These are phyloP conservation scores for Antitrichia curtipendula DNA, from an alignment of 225 moss, liverwort and hornwort genomes.

Conservation along the genomic window DNA sequence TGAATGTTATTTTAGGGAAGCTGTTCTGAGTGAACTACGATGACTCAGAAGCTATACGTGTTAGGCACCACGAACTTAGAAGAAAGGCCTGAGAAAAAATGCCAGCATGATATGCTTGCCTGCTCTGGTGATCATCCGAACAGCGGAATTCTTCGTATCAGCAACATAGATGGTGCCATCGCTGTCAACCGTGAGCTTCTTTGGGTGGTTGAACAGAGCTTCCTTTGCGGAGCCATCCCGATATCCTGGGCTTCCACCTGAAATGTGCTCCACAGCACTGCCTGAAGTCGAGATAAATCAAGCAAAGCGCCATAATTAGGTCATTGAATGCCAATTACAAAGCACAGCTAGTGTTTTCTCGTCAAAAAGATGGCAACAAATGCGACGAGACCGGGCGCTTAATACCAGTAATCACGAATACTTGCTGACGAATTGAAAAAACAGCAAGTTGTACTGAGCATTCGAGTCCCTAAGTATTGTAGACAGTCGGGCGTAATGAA, in stretches of 20 bases:
- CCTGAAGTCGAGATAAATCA: neutral
- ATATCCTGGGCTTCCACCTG: conserved; percentile 45
- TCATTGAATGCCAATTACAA: neutral
- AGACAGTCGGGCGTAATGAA: neutral
- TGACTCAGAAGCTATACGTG: neutral
- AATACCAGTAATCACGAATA: neutral
- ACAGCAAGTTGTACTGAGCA: neutral
- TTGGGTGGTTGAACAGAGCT: conserved; percentile 44
- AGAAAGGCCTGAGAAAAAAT: neutral
- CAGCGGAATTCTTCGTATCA: conserved; percentile 31
- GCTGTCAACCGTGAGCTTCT: conserved; percentile 38
- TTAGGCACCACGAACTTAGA: neutral
- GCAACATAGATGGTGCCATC: conserved; percentile 60
- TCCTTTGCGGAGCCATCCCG: conserved; percentile 34
- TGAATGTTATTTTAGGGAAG: neutral
- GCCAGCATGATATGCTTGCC: conserved; percentile 6
- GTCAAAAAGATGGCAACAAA: neutral
- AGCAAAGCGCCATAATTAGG: neutral
- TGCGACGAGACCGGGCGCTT: neutral
- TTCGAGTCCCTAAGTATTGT: neutral
- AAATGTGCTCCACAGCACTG: neutral
- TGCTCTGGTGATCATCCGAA: conserved; percentile 44
- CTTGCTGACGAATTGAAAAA: neutral
- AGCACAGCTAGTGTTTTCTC: neutral
- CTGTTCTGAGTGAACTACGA: neutral